A percentile compares a stretch with the other conserved stretches of the same genome.
Conservation (phyloP, 176 grass and related monocot species). For the Eleusine coracana region DNA sequence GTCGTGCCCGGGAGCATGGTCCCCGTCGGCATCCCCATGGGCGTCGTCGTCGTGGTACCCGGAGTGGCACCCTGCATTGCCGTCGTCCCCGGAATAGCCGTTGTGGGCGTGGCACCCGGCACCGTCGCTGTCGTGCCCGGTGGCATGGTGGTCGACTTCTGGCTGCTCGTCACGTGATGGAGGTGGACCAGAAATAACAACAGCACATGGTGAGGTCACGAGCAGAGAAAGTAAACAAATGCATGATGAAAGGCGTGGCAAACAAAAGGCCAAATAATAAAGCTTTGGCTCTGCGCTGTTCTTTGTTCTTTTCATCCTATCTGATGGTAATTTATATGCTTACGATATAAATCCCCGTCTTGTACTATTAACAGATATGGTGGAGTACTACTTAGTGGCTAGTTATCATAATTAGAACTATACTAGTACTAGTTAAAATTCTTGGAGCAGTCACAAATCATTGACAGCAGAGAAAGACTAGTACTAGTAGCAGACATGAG, state of each 20-base stretch:
- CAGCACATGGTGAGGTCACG: slow-evolving; percentile 28
- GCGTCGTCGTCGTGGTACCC: slow-evolving; percentile 4
- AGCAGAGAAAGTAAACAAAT: neutral
- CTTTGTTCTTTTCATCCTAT: slow-evolving; percentile 19
- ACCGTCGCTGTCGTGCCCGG: neutral
- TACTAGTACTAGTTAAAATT: neutral
- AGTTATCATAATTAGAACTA: no score
- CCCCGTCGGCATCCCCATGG: slow-evolving; percentile 25
- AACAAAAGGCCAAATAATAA: slow-evolving; percentile 8
- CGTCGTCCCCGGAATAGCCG: slow-evolving; percentile 2
- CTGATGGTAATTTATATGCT: neutral
- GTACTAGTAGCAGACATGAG: neutral
- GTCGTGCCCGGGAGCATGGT: slow-evolving; percentile 24
- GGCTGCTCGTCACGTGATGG: slow-evolving; percentile 38
- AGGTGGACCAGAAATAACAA: slow-evolving; percentile 3
- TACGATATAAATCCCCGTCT: neutral
- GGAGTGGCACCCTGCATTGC: slow-evolving; percentile 26
- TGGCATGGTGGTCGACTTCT: slow-evolving; percentile 62
- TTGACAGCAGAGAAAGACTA: neutral
- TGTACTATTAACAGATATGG: neutral
- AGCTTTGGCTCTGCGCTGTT: neutral
- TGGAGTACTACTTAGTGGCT: no score
- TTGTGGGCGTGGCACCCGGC: neutral
- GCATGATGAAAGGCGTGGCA: neutral
- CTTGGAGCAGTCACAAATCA: neutral